Conservation (phyloP, 139 green algal species). For the Chlorella sp. region DNA sequence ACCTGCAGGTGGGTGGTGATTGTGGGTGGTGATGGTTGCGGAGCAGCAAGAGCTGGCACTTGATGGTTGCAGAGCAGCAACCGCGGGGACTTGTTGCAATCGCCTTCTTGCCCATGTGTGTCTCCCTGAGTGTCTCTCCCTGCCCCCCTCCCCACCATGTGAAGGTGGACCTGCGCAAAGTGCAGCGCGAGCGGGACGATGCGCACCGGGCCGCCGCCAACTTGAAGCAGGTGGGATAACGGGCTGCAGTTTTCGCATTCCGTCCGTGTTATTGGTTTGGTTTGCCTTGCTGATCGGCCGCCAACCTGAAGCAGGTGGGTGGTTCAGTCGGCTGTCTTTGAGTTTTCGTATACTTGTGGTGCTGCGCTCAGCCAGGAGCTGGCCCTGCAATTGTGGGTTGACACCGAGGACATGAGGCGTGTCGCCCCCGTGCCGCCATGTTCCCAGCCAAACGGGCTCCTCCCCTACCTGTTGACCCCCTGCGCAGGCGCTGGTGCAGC, state of each 20-base stretch:
- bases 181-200: not conserved
- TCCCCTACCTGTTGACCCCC: too few species aligned
- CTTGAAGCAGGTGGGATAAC: not conserved
- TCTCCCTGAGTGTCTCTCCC: too few species aligned
- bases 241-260: not conserved
- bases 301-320: not conserved
- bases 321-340: not conserved
- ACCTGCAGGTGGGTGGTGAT: not conserved
- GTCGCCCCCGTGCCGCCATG: not conserved
- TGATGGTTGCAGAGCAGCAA: too few species aligned
- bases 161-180: not conserved
- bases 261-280: too few species aligned
- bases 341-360: not conserved
- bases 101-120: too few species aligned
- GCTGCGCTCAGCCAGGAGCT: not conserved
- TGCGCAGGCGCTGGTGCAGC: slow-evolving; percentile 12
- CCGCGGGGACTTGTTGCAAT: too few species aligned
- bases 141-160: too few species aligned
- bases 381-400: too few species aligned
- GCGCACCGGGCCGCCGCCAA: not conserved
- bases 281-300: not conserved
- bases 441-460: too few species aligned
- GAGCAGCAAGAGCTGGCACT: too few species aligned
- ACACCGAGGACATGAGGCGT: not conserved
- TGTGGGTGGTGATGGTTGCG: too few species aligned